These are phyloP conservation scores for Sclerospora graminicola DNA, from an alignment of 352 stramenopile species.

Conservation along the genomic window DNA sequence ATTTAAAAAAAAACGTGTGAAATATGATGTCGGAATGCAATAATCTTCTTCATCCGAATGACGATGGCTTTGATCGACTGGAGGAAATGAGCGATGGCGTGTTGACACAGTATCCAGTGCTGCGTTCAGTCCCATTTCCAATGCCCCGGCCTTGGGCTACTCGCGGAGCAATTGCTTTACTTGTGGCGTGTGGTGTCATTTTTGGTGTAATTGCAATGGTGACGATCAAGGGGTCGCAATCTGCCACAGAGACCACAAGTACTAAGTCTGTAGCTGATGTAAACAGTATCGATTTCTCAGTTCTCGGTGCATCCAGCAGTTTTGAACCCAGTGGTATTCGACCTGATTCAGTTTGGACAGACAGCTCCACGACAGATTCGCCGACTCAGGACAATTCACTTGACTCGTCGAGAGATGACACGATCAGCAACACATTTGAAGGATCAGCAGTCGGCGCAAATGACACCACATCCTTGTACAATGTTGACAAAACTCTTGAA, in stretches of 20 bases:
- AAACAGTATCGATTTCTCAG: too few species aligned
- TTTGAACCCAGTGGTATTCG: too few species aligned
- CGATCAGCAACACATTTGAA: too few species aligned
- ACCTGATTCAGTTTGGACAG: too few species aligned
- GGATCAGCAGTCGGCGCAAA: too few species aligned
- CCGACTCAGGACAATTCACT: too few species aligned
- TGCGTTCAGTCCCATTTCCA: conserved; percentile 11
- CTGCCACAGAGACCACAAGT: neutral
- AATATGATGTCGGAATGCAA: conserved; percentile 24
- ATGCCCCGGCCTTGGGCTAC: conserved; percentile 14
- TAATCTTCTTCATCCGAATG: conserved; percentile 14
- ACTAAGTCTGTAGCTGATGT: neutral
- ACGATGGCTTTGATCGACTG: conserved; percentile 14
- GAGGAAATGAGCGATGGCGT: conserved; percentile 16
- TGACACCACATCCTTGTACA: too few species aligned
- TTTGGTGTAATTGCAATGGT: conserved; percentile 18
- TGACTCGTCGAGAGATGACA: too few species aligned
- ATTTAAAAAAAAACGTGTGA: neutral
- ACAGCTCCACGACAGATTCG: too few species aligned
- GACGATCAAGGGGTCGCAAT: neutral
- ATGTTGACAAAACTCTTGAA: too few species aligned
- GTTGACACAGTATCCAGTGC: conserved; percentile 8
- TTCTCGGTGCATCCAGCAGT: too few species aligned
- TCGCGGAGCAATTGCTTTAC: conserved; percentile 13
- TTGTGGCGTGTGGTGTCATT: conserved; percentile 14